Conservation (phyloP, 1,284 basidiomycete genomes). For the Cutaneotrichosporon sp. region DNA sequence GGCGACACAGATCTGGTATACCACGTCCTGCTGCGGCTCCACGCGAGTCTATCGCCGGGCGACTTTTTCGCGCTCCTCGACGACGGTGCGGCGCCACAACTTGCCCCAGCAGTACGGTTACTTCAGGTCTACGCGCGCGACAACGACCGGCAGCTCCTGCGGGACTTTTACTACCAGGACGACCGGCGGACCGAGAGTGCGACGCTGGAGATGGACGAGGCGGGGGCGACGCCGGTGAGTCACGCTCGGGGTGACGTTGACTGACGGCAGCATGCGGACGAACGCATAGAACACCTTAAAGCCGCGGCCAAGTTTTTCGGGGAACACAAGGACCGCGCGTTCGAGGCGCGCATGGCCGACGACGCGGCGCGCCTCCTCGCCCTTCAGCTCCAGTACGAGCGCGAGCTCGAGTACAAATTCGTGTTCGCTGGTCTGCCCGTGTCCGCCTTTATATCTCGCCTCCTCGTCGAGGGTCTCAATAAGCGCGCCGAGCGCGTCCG, state of each 20-base stretch:
- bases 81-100: constrained; percentile 64
- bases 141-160: constrained; percentile 82
- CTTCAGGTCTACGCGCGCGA: constrained; percentile 84
- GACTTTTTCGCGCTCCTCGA: constrained; percentile 93
- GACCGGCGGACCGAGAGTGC: constrained; percentile 90
- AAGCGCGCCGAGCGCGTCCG: constrained; percentile 83
- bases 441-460: constrained; percentile 72
- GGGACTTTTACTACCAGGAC: constrained; percentile 97
- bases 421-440: constrained; percentile 72
- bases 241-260: background rate
- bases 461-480: constrained; percentile 67
- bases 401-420: constrained; percentile 71
- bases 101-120: constrained; percentile 67
- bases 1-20: constrained; percentile 95
- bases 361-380: constrained; percentile 72
- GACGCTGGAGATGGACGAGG: constrained; percentile 76
- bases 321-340: constrained; percentile 83
- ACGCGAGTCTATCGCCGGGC: constrained; percentile 75
- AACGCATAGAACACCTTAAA: constrained; percentile 67
- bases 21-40: constrained; percentile 78
- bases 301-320: constrained; percentile 85
- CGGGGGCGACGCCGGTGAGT: constrained; percentile 58
- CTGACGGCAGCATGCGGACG: constrained; percentile 58
- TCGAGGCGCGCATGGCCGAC: constrained; percentile 93
- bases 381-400: constrained; percentile 79